Evolutionary conservation across 2,329 filamentous ascomycete species (phyloP), one percentile per base, ranked within the genome.

Genomic region (Triangularia setosa): DNA sequence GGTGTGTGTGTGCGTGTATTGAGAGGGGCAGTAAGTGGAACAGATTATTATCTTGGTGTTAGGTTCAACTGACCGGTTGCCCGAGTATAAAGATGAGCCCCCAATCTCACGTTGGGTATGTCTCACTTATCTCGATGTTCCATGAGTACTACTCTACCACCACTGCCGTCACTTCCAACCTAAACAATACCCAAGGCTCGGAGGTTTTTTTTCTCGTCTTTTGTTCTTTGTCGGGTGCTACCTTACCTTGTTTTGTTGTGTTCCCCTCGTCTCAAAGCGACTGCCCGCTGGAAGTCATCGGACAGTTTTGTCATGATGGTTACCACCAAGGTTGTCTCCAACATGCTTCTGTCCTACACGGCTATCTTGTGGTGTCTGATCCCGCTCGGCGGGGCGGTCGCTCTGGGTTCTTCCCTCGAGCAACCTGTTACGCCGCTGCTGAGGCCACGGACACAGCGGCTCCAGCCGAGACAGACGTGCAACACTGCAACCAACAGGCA

Each of bases 401-500:
- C 58, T 53, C 25, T 35, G 16, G 30, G 30, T 59, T 35, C 40
- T 30, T 24, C 48, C 21, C 40, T 48, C 40, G 40, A 48, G 40
- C 40, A 48, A n/a, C 40, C 40, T 48, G 40, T 48, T 48, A 48
- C 40, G 40, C 40, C 40, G 40, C 40, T 48, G 40, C 18, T 48
- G 40, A 48, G 40, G 40, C n/a, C n/a, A 9, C 40, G 40, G 4
- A 21, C 58, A 30, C 58, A 21, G 21, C 33, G 48, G 58, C 25
- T 60, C n/a, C 65, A 62, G 24, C 63, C 58, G 25, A 65, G 66
- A 24, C 68, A 69, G 52, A 68, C 68, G 1, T 70, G 69, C 58
- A 71, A 71, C 53, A 70, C 69, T 9, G 66, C 66, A 1, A 67
- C 65, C 4, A 69, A 71, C 69, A 61, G 69, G 44, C 64, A 66